Percentiles rank a stretch among this genome's conserved stretches.
Conservation (phyloP, 768 basidiomycete species). For the Lepiota subincarnata region DNA sequence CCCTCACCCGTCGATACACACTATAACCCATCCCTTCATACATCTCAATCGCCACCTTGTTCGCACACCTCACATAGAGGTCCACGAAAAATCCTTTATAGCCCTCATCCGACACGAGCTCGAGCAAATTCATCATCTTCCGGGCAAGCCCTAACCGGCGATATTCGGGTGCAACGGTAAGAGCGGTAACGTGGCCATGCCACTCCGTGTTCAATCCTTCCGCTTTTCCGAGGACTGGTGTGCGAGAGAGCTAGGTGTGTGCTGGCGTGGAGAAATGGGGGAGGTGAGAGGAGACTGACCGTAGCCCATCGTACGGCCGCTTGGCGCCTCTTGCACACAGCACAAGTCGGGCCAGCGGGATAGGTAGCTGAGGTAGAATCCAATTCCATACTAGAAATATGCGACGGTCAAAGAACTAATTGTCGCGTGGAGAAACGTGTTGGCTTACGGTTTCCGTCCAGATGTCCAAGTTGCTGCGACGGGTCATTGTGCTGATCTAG, state of each 20-base stretch:
- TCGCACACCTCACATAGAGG: constrained; percentile 90
- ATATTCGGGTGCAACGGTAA: constrained; percentile 93
- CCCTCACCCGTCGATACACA: constrained; percentile 85
- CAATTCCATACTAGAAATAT: constrained; percentile 67
- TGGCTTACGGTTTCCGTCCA: constrained; percentile 92
- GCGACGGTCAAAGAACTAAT: not conserved
- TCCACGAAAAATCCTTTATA: constrained; percentile 92
- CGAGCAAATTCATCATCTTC: constrained; percentile 83
- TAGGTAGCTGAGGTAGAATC: constrained; percentile 87
- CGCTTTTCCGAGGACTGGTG: constrained; percentile 87
- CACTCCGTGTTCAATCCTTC: constrained; percentile 74
- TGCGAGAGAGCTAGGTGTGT: constrained; percentile 2
- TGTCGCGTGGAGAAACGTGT: not conserved
- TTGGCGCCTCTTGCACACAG: constrained; percentile 76
- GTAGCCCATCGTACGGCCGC: constrained; percentile 88
- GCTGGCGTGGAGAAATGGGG: not conserved
- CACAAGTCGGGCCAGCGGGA: constrained; percentile 92
- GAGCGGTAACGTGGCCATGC: constrained; percentile 94
- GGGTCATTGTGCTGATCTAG: not conserved
- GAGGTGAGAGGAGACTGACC: constrained; percentile 44
- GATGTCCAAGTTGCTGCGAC: constrained; percentile 79
- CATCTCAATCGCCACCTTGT: constrained; percentile 80
- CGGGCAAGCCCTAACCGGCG: constrained; percentile 84
- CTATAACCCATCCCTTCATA: constrained; percentile 93
- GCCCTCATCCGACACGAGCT: constrained; percentile 75